Evolutionary conservation across 805 yeast species (phyloP), one percentile per base, ranked within the genome.

Genomic region (Nakazawaea anatomiae): DNA sequence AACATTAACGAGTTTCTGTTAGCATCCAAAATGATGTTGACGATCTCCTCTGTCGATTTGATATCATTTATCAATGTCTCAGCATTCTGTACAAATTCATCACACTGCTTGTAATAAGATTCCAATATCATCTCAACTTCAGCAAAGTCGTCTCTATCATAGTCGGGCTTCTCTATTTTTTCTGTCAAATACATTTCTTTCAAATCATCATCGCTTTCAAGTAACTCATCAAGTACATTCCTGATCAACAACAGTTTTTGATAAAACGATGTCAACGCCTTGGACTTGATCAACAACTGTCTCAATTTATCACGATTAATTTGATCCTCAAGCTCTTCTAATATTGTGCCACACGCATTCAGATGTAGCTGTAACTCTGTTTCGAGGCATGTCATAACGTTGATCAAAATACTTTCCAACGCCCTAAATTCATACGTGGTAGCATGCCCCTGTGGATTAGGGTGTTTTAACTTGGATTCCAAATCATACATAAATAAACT

Each of bases 41-140:
- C 91, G 62, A 91, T 88, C 60, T 91, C 97, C 62, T 90, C 97
- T 0, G 97, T 91, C 12, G 94, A 87, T 61, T 82, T 83, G 58
- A 91, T 89, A 62, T 91, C 96, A 58, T 83, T 83, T 25, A 87
- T 79, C 51, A 90, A 70, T 4, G 92, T 84, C 42, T 88, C 96
- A 0, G 96, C 84, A 58, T 87, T 92, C 65, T 91, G 97, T 6
- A 90, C 97, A 57, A 87, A 83, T 69, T 91, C 97, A 62, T 91
- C 97, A 62, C 92, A 85, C 59, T 90, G 97, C 53, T 87, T 85
- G 66, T 88, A 90, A 67, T 91, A 91, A 0, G 96, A 81, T 62
- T 91, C 97, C 25, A 91, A 64, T 46, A 91, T 72, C 84, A 90
- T 85, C 65, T 91, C 97, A 25, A 89, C 76, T 58, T 91, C 96